Evolutionary conservation across 208 protist species (phyloP), one percentile per base, ranked within the genome.

Genomic region (Porcisia hertigi): DNA sequence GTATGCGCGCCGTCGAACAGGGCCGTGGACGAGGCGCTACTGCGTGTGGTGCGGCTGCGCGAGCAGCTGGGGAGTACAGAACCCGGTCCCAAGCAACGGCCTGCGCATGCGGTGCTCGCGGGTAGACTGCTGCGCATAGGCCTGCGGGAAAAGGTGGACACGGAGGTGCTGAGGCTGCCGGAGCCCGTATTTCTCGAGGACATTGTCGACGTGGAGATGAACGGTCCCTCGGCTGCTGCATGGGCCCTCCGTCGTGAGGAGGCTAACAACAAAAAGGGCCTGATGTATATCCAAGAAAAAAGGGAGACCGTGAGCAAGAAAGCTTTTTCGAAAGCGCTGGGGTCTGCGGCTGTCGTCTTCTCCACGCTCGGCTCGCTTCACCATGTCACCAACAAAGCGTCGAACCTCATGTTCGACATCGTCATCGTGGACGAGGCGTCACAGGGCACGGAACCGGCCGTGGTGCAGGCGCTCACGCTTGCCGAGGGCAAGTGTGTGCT

Each of bases 361-460:
- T 88, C 85, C 49, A 97, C 93, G 20, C 79, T 97, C 20, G 93
- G 93, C 65, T 97, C 93, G 14, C 80, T 97, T n/a, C 84, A 84
- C 66, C 87, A 92, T 55, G 52, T 95, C 0, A 73, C 85, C 43
- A 83, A 87, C 4, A 16, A 76, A 11, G 78, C 85, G n/a, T 20
- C 67, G 6, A 74, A 81, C 5, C 20, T 87, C 49, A 25, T 73
- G 39, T 97, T 95, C 72, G 93, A 97, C 73, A 77, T 89, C 0
- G 95, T 98, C 41, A 85, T 98, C 41, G 85, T 98, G 54, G 97
- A 98, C 82, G 97, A 98, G 83, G 93, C 92, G 5, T 94, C 94
- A 11, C 97, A 98, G 86, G 89, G 89, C 0, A 93, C 93, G 57
- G 95, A 98, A 77, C 92, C 93, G 41, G 90, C 94, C 55, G 82